Evolutionary conservation across 257 asterid species (phyloP).

Genomic region (Solanum appendiculatum): DNA sequence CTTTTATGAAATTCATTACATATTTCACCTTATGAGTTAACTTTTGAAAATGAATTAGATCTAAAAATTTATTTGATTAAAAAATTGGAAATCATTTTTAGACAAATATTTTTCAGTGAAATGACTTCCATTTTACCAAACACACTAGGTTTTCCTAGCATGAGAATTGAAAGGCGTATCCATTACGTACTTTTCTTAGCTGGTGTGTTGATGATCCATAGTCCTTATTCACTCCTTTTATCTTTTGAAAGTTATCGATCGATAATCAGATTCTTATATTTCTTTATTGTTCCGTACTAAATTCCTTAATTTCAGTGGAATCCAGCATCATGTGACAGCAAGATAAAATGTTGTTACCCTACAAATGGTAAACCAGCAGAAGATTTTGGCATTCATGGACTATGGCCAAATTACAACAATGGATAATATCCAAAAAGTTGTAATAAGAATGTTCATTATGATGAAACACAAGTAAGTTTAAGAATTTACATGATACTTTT

Average conservation of each 20-base stretch:
- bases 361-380: constrained; percentile 38
- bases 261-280: neutral
- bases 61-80: too few species aligned
- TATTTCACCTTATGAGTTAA: too few species aligned
- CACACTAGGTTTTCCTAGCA: too few species aligned
- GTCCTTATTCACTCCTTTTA: neutral
- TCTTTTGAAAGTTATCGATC: too few species aligned
- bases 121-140: too few species aligned
- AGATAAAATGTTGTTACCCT: constrained; percentile 40
- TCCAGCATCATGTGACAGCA: constrained; percentile 36
- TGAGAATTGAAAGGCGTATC: too few species aligned
- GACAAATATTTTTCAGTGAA: too few species aligned
- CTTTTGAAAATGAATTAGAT: too few species aligned
- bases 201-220: neutral
- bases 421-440: constrained; percentile 46
- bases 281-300: neutral
- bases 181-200: neutral
- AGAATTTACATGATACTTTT: neutral
- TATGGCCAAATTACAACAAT: constrained; percentile 41
- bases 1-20: too few species aligned
- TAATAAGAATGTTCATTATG: constrained; percentile 9
- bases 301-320: constrained; percentile 28
- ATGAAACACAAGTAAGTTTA: constrained; percentile 17
- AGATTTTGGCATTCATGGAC: constrained; percentile 48
- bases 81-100: too few species aligned